A percentile compares a stretch with the other conserved stretches of the same genome.
These are phyloP conservation scores for Cladosporium sp. DNA, from an alignment of 2,329 filamentous ascomycete species.

Conservation along the genomic window DNA sequence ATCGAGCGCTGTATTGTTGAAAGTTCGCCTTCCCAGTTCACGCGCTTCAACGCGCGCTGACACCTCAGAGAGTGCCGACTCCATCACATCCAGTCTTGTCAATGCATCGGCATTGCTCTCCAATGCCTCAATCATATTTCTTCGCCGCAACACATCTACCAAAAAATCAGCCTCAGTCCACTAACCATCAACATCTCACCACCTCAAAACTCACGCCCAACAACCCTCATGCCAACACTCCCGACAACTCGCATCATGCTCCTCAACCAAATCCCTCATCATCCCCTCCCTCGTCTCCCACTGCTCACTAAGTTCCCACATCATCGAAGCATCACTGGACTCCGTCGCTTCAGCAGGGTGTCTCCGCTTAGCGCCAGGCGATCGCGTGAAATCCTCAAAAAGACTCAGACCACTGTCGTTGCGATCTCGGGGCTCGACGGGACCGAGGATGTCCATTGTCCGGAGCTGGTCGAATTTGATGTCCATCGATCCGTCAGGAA, in stretches of 20 bases:
- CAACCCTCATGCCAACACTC: not conserved
- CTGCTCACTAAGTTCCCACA: not conserved
- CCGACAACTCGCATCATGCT: not conserved
- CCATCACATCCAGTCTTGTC: not conserved
- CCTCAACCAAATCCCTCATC: not conserved
- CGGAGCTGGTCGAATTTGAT: not conserved
- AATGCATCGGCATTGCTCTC: not conserved
- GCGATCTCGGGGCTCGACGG: not conserved
- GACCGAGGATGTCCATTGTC: not conserved
- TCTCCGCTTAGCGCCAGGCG: not conserved
- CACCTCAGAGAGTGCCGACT: not conserved
- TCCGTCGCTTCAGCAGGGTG: not conserved
- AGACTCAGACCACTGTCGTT: not conserved
- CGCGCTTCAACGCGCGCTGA: not conserved
- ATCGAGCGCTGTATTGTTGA: not conserved
- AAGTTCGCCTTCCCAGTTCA: not conserved
- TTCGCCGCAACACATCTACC: not conserved
- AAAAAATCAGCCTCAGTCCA: not conserved
- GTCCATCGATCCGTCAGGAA: not conserved
- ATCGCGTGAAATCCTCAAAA: not conserved
- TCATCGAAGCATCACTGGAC: not conserved
- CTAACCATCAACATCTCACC: too few species aligned
- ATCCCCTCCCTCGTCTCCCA: not conserved
- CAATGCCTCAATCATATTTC: not conserved
- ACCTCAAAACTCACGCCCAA: not conserved